Percentiles rank a stretch among this genome's conserved stretches.
These are phyloP conservation scores for Basidiobolus meristosporus DNA, from an alignment of 371 early-diverging fungal species.

Conservation along the genomic window DNA sequence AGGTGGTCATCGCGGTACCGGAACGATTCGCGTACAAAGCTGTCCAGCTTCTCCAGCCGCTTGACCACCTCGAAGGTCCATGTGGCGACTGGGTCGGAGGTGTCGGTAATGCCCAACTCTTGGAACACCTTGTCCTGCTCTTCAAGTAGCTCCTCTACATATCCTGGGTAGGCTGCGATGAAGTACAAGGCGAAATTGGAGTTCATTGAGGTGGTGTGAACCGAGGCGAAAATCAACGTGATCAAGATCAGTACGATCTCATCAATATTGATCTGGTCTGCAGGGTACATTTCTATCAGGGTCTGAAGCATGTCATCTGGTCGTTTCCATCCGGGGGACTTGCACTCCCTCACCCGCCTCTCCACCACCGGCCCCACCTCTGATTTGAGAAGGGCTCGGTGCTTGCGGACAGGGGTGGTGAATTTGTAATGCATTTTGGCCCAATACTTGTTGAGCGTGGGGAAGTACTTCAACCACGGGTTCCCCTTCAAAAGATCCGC, in stretches of 20 bases:
- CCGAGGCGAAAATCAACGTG: conserved; percentile 10
- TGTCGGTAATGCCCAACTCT: conserved; percentile 1
- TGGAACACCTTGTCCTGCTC: conserved; percentile 11
- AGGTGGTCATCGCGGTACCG: conserved; percentile 5
- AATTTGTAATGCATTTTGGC: too few relatives aligned
- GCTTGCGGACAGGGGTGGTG: too few relatives aligned
- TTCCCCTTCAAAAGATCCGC: too few relatives aligned
- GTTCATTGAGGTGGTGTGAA: conserved; percentile 11
- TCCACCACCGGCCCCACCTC: too few relatives aligned
- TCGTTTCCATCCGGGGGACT: too few relatives aligned
- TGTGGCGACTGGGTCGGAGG: conserved; percentile 1
- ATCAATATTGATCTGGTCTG: too few relatives aligned
- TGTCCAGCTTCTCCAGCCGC: conserved; percentile 14
- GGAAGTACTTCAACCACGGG: too few relatives aligned
- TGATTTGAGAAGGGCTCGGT: too few relatives aligned
- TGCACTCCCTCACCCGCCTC: too few relatives aligned
- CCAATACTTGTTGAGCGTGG: too few relatives aligned
- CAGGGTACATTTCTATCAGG: too few relatives aligned
- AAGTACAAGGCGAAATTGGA: conserved; percentile 8
- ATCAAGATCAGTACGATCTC: not conserved
- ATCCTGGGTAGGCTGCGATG: conserved; percentile 11
- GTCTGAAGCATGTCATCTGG: too few relatives aligned
- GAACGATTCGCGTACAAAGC: conserved; percentile 13
- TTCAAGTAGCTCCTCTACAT: conserved; percentile 8
- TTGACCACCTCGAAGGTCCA: conserved; percentile 8